Evolutionary conservation across 2,329 filamentous ascomycete genomes (phyloP).

Genomic region (Talaromyces albobiverticillius): DNA sequence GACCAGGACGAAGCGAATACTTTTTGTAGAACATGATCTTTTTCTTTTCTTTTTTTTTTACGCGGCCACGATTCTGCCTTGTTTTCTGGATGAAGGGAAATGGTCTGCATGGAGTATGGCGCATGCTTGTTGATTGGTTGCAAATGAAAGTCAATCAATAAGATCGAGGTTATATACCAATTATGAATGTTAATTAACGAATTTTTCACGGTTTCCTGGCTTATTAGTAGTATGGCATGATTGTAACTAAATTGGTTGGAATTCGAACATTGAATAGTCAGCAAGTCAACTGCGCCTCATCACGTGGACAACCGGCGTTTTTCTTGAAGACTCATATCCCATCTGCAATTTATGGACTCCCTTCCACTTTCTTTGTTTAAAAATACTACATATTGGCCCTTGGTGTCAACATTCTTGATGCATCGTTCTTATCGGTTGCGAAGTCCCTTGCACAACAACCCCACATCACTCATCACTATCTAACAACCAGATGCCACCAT

Average conservation of each 20-base stretch:
- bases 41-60: constrained; percentile 3
- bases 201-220: background rate
- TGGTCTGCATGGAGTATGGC: constrained; percentile 15
- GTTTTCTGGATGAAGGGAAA: constrained; percentile 4
- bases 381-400: no score
- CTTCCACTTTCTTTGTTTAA: no score
- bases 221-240: background rate
- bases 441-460: background rate
- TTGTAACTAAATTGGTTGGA: background rate
- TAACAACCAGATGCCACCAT: background rate
- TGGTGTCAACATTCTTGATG: background rate
- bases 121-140: constrained; percentile 12
- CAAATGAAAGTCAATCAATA: constrained; percentile 3
- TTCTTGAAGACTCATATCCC: no score
- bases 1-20: constrained; percentile 48
- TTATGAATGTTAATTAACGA: background rate
- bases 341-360: no score
- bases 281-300: constrained; percentile 14
- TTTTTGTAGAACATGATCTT: constrained; percentile 34
- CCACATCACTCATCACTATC: no score
- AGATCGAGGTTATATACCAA: constrained; percentile 16
- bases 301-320: background rate
- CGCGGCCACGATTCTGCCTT: constrained; percentile 11
- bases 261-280: no score
- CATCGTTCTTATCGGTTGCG: background rate